phyloP scores from a whole-genome alignment of 2,329 filamentous ascomycete genomes.

The Monosporascus sp. region DNA sequence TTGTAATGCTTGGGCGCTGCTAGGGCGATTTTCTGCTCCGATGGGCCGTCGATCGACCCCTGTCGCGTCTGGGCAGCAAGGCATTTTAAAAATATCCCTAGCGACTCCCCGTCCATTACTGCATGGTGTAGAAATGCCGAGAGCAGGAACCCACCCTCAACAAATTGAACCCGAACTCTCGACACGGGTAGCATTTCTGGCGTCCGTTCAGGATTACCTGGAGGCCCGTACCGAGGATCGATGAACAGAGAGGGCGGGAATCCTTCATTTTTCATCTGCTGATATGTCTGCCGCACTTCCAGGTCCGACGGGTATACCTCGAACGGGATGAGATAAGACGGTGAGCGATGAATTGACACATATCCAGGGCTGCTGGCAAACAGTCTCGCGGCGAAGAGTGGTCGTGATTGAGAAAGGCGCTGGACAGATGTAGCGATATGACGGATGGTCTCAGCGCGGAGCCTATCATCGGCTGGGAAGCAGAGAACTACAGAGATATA shows the following conservation, averaged over 20 bases:
- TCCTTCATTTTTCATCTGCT: conserved; percentile 16
- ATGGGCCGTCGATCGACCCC: conserved; percentile 18
- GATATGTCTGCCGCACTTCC: conserved; percentile 16
- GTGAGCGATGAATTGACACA: conserved; percentile 19
- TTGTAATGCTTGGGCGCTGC: conserved; percentile 7
- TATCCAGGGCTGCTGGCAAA: conserved; percentile 16
- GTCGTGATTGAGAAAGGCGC: conserved; percentile 22
- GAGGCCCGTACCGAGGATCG: conserved; percentile 16
- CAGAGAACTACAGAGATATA: conserved; percentile 29
- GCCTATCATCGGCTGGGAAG: conserved; percentile 23
- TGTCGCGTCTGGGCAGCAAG: conserved; percentile 31
- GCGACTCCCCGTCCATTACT: conserved; percentile 36
- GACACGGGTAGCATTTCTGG: conserved; percentile 30
- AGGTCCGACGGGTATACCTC: conserved; percentile 10
- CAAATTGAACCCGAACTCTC: conserved; percentile 33
- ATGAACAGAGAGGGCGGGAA: conserved; percentile 25
- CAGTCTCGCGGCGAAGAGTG: conserved; percentile 25
- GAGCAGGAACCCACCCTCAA: conserved; percentile 35
- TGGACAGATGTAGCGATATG: conserved; percentile 22
- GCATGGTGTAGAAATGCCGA: conserved; percentile 37
- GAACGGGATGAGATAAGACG: conserved; percentile 23
- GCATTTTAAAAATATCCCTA: conserved; percentile 33
- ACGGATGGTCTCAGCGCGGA: conserved; percentile 13
- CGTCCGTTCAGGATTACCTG: conserved; percentile 14
- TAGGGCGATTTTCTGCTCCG: conserved; percentile 22